These are phyloP conservation scores for Leccinum olivaceopallidum DNA, from an alignment of 768 basidiomycete genomes.

Conservation along the genomic window DNA sequence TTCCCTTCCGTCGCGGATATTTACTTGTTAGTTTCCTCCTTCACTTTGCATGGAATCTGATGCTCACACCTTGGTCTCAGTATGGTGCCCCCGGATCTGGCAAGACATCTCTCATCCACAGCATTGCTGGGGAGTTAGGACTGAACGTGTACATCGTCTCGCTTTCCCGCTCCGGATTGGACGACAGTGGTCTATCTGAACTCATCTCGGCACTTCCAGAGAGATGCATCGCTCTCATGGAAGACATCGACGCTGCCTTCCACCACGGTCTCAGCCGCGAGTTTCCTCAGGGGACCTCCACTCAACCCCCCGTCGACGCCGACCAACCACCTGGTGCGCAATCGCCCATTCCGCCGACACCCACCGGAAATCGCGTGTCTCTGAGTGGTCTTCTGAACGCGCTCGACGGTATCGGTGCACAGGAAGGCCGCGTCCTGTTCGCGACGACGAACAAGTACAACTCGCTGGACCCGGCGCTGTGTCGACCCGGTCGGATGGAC, in stretches of 20 bases:
- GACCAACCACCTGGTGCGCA: conserved; percentile 20
- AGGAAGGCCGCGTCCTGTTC: conserved; percentile 80
- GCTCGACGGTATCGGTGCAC: conserved; percentile 77
- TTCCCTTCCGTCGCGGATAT: conserved; percentile 81
- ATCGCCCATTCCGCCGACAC: conserved; percentile 7
- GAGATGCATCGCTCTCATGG: conserved; percentile 75
- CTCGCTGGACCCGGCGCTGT: conserved; percentile 70
- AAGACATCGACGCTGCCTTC: conserved; percentile 84
- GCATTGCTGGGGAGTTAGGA: conserved; percentile 74
- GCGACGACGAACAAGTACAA: conserved; percentile 78
- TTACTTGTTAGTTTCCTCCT: conserved; percentile 45
- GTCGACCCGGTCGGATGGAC: conserved; percentile 80
- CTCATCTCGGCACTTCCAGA: conserved; percentile 67
- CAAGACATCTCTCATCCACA: conserved; percentile 77
- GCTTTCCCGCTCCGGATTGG: conserved; percentile 60
- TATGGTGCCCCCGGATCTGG: conserved; percentile 78
- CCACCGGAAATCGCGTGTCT: conserved; percentile 43
- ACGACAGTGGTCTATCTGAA: conserved; percentile 58
- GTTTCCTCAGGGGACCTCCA: background rate
- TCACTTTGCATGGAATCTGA: background rate
- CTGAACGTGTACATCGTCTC: conserved; percentile 75
- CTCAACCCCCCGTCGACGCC: background rate
- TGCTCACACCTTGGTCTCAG: conserved; percentile 28
- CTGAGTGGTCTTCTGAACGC: conserved; percentile 77
- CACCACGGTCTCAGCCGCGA: conserved; percentile 42